Conservation (phyloP, 805 yeast genomes). For the Kuraishia molischiana region DNA sequence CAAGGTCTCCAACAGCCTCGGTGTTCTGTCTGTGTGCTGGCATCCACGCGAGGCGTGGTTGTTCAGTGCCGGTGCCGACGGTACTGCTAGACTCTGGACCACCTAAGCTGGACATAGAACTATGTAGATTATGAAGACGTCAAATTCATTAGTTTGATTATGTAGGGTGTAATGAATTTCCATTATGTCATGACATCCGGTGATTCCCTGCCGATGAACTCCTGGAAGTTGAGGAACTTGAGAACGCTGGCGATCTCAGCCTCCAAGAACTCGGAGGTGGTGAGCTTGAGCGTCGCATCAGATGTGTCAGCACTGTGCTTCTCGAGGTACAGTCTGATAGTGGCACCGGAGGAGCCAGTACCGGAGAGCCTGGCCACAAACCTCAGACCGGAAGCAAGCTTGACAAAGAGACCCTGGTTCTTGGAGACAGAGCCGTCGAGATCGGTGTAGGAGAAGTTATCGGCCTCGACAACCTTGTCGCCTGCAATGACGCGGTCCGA, state of each 20-base stretch:
- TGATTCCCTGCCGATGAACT: constrained; percentile 67
- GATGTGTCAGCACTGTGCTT: constrained; percentile 57
- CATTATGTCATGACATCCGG: constrained; percentile 81
- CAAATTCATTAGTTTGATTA: not conserved
- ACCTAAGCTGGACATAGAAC: no score
- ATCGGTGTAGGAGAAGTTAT: constrained; percentile 87
- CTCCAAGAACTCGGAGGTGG: constrained; percentile 62
- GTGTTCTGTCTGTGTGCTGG: constrained; percentile 85
- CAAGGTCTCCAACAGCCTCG: constrained; percentile 66
- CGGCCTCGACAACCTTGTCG: constrained; percentile 60
- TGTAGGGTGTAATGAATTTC: not conserved
- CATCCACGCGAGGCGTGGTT: constrained; percentile 99
- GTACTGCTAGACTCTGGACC: constrained; percentile 94
- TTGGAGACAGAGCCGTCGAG: constrained; percentile 84
- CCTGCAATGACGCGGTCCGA: constrained; percentile 40
- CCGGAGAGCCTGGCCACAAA: constrained; percentile 89
- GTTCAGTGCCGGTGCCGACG: constrained; percentile 95
- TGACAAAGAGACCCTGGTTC: constrained; percentile 84
- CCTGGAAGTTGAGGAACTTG: constrained; percentile 58
- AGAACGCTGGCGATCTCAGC: constrained; percentile 56
- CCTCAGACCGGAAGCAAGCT: constrained; percentile 72
- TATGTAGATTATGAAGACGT: not conserved
- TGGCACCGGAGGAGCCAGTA: constrained; percentile 96
- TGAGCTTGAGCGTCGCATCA: constrained; percentile 28
- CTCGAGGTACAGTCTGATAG: constrained; percentile 87